Evolutionary conservation across 106 monocot species (phyloP), one percentile per base, ranked within the genome.

Genomic region (Dendrobium officinale): DNA sequence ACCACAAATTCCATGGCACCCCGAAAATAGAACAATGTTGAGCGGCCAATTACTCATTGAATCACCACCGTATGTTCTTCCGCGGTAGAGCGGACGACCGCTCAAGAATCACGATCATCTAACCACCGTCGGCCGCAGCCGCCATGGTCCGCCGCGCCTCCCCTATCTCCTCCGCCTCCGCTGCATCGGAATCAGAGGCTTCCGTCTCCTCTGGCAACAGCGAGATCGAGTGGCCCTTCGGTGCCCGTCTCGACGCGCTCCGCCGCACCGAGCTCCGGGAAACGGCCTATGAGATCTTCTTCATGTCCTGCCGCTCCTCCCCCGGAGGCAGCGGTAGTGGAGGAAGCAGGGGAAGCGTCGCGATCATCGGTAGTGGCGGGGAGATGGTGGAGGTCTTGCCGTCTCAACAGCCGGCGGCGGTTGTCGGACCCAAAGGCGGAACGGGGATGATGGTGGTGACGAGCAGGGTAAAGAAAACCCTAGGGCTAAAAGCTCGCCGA

Each of bases 241-340:
- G 93, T 19, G 45, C 76, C 76, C 81, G 86, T 20, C 75, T 93
- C 84, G 88, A 92, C 68, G 83, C 87, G 18, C 56, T 96, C 31
- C 81, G 67, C 51, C 85, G 73, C 29, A 79, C 84, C 64, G 93
- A 89, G 58, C 83, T 96, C 56, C 85, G 96, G 4, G 96, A 88
- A 82, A 83, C 92, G 27, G 96, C 96, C 15, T 96, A 96, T 79
- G 96, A 96, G 80, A 80, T 96, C 61, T 96, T 90, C 87, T 96
- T 96, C 87, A 88, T 79, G 84, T 88, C 87, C 10, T 93, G 91
- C 83, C 83, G 96, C 42, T 84, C 88, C 40, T 85, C 90, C 18
- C 79, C 87, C 10, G 87, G 87, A 9, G 88, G 88, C 86, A 58
- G 83, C 29, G 88, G 88, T 85, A 67, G 83, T n/a, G 77, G 59